Evolutionary conservation across 2,329 filamentous ascomycete genomes (phyloP).

Genomic region (Alternaria arbusti): DNA sequence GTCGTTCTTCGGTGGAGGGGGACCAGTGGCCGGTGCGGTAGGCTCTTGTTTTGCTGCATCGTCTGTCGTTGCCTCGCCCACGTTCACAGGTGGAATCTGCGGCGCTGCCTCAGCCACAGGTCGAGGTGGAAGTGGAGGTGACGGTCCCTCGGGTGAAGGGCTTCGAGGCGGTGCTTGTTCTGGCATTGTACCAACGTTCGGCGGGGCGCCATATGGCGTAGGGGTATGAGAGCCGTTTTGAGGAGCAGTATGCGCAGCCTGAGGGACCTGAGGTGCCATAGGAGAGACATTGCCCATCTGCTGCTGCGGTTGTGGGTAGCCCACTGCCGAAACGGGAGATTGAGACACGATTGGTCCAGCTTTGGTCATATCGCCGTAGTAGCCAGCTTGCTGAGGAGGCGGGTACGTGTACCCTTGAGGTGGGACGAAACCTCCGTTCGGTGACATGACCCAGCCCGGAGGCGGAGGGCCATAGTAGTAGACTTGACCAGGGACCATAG

Average conservation of each 20-base stretch:
- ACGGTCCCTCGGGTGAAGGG: slow-evolving; percentile 9
- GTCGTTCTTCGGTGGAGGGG: slow-evolving; percentile 17
- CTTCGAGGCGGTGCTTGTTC: not conserved
- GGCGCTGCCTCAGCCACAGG: not conserved
- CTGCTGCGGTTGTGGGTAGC: not conserved
- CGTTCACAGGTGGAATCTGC: not conserved
- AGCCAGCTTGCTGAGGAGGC: slow-evolving; percentile 19
- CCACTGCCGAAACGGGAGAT: slow-evolving; percentile 7
- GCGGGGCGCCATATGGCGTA: not conserved
- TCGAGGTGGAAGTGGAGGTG: slow-evolving; percentile 7
- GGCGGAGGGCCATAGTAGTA: slow-evolving; percentile 34
- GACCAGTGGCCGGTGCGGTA: slow-evolving; percentile 5
- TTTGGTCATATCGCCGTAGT: slow-evolving; percentile 24
- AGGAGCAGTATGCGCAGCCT: slow-evolving; percentile 17
- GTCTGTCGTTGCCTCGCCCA: slow-evolving; percentile 2
- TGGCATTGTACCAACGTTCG: not conserved
- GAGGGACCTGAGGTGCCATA: slow-evolving; percentile 16
- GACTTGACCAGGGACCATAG: slow-evolving; percentile 24
- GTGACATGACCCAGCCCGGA: slow-evolving; percentile 25
- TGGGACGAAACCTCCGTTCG: slow-evolving; percentile 25
- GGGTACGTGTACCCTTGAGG: slow-evolving; percentile 24
- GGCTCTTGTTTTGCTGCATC: not conserved
- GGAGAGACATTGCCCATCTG: slow-evolving; percentile 10
- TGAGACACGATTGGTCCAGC: slow-evolving; percentile 16
- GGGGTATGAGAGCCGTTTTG: not conserved